A percentile compares a stretch with the other conserved stretches of the same genome.
Conservation (phyloP, 1,284 basidiomycete species). For the Trichosporon sp. region DNA sequence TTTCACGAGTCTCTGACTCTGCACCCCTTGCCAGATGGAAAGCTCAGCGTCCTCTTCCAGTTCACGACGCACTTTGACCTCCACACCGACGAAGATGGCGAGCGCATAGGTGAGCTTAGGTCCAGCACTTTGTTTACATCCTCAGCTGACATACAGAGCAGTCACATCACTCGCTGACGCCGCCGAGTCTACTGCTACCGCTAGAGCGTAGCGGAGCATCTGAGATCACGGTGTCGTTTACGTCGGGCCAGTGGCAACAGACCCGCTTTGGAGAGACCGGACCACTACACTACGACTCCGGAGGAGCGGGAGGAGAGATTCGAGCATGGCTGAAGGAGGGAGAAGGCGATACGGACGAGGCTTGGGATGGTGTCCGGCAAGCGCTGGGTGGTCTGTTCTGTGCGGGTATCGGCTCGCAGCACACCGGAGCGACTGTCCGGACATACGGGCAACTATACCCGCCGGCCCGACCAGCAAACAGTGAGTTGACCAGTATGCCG, state of each 20-base stretch:
- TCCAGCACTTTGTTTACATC: too few species aligned
- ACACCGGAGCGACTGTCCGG: constrained; percentile 53
- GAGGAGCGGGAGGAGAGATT: constrained; percentile 79
- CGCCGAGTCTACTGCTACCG: constrained; percentile 77
- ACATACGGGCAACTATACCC: constrained; percentile 54
- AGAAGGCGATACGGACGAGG: constrained; percentile 53
- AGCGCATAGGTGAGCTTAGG: constrained; percentile 4
- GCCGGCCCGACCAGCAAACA: constrained; percentile 38
- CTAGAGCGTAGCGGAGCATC: constrained; percentile 74
- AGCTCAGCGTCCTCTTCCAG: constrained; percentile 73
- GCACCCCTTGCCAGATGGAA: constrained; percentile 73
- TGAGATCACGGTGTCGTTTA: constrained; percentile 79
- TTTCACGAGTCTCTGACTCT: constrained; percentile 63
- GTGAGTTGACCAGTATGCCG: constrained; percentile 8
- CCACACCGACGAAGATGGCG: constrained; percentile 6
- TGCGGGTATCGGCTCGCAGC: constrained; percentile 67
- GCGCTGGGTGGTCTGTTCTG: constrained; percentile 90
- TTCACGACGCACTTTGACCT: constrained; percentile 61
- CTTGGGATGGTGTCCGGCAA: constrained; percentile 81
- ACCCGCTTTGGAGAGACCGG: constrained; percentile 64
- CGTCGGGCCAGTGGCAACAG: constrained; percentile 87
- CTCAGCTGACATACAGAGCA: constrained; percentile 47
- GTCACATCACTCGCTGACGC: constrained; percentile 78
- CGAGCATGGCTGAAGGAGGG: constrained; percentile 70
- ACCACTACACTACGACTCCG: constrained; percentile 59